Evolutionary conservation across 352 stramenopile species (phyloP), one percentile per base, ranked within the genome.

Genomic region (Discostella stelligera): DNA sequence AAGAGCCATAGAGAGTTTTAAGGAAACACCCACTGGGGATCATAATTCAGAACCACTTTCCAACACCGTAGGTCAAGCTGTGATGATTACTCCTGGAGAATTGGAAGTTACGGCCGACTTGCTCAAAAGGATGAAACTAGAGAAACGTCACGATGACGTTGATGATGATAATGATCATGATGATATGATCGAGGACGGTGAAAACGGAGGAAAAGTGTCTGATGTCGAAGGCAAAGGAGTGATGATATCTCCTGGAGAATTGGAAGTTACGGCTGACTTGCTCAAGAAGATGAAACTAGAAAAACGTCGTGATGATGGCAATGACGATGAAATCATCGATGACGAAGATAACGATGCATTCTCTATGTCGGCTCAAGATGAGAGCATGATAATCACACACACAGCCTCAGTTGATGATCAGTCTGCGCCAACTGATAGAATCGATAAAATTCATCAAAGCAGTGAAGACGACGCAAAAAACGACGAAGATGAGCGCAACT

Each of bases 41-140:
- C 44, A 65, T 16, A 48, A 58, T 21, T 2, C 60, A 32, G 62
- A 27, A 41, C 30, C 75, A 44, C 18, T 46, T 27, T 49, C 39
- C n/a, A 52, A 73, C 16, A 10, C 8, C 23, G 66, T 77, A 23
- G 53, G 55, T 32, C 66, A 52, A 16, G 64, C 39, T 44, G 44
- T 63, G 10, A 66, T 66, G 39, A 72, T 66, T 44, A 39, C 62
- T 37, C 49, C 64, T 25, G 32, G 55, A 25, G 68, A 83, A 39
- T 83, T 92, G 71, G 87, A 93, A 74, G 87, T 89, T 10, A 94
- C 89, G 25, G 84, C 89, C 14, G 85, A 88, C 18, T 71, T 94
- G 50, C 61, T 94, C 5, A 94, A 90, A 64, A 88, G 90, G 58
- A 84, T 94, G 60, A 90, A 94, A n/a, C 61, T 94, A 9, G 65